Evolutionary conservation across 192 early-diverging fungal genomes (phyloP).

Genomic region (Podila verticillata): DNA sequence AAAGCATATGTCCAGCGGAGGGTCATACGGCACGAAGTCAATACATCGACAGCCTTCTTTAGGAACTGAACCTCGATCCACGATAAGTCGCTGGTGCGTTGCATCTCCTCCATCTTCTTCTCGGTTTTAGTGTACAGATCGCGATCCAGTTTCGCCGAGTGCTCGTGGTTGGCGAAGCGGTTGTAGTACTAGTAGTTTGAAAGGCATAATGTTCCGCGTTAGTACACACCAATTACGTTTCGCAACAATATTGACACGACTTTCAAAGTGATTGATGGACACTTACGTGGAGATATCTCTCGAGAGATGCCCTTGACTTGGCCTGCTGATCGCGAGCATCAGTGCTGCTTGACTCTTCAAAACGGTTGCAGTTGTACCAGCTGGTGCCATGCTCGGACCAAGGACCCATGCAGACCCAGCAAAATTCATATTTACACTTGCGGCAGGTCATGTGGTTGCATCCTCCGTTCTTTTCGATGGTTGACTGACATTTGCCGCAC

Average conservation of each 20-base stretch:
- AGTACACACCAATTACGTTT: slow-evolving; percentile 8
- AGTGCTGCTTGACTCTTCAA: slow-evolving; percentile 88
- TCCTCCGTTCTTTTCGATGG: slow-evolving; percentile 99
- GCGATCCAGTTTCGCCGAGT: slow-evolving; percentile 86
- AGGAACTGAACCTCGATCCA: slow-evolving; percentile 99
- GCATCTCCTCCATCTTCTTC: slow-evolving; percentile 97
- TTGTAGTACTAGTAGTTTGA: slow-evolving; percentile 84
- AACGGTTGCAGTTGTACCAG: slow-evolving; percentile 99
- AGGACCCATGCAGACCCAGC: slow-evolving; percentile 99
- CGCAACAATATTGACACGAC: slow-evolving; percentile 1
- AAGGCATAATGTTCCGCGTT: not conserved
- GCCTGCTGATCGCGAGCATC: slow-evolving; percentile 89
- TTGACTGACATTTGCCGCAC: slow-evolving; percentile 93
- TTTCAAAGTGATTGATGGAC: not conserved
- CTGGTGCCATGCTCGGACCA: slow-evolving; percentile 96
- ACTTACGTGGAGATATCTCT: slow-evolving; percentile 94
- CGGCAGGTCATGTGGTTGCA: slow-evolving; percentile 99
- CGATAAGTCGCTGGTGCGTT: slow-evolving; percentile 84
- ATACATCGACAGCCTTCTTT: slow-evolving; percentile 88
- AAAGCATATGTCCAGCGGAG: slow-evolving; percentile 99
- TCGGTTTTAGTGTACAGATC: slow-evolving; percentile 88
- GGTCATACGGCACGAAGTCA: slow-evolving; percentile 89
- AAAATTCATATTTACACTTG: slow-evolving; percentile 98
- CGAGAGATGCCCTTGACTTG: slow-evolving; percentile 86
- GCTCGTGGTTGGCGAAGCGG: slow-evolving; percentile 97